Evolutionary conservation across 176 grass and related monocot genomes (phyloP).

Genomic region (Triticum urartu): DNA sequence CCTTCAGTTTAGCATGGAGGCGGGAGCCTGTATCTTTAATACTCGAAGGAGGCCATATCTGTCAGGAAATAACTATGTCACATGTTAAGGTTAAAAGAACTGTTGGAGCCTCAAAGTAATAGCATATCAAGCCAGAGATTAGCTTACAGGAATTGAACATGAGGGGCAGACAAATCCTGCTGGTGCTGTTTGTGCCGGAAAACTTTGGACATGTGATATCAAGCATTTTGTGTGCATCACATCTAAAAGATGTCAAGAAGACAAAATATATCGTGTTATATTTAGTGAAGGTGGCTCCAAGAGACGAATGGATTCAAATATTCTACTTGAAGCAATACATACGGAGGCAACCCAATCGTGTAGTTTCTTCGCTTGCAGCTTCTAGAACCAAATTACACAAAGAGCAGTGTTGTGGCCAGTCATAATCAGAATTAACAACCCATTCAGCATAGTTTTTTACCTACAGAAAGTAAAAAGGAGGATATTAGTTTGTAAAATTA

Average conservation of each 20-base stretch:
- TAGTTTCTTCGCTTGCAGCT: slow-evolving; percentile 75
- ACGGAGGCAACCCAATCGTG: slow-evolving; percentile 96
- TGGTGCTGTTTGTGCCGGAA: slow-evolving; percentile 80
- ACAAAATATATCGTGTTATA: slow-evolving; percentile 3
- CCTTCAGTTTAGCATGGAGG: slow-evolving; percentile 83
- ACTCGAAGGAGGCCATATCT: slow-evolving; percentile 96
- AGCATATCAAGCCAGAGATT: neutral
- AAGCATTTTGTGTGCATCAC: slow-evolving; percentile 93
- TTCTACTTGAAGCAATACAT: slow-evolving; percentile 49
- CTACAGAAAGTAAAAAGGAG: slow-evolving; percentile 41
- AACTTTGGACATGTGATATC: slow-evolving; percentile 75
- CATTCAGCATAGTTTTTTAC: slow-evolving; percentile 99
- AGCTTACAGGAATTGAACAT: slow-evolving; percentile 86
- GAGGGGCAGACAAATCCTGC: slow-evolving; percentile 81
- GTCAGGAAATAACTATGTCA: slow-evolving; percentile 8
- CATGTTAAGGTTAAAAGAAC: slow-evolving; percentile 33
- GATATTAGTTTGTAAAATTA: slow-evolving; percentile 27
- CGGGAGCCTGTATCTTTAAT: slow-evolving; percentile 93
- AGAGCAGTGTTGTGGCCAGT: slow-evolving; percentile 90
- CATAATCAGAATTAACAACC: slow-evolving; percentile 96
- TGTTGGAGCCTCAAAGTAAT: slow-evolving; percentile 5
- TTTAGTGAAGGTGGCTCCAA: slow-evolving; percentile 22
- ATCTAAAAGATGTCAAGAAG: slow-evolving; percentile 46
- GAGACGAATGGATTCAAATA: slow-evolving; percentile 30
- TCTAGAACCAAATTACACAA: slow-evolving; percentile 80